These are phyloP conservation scores for Blastomyces percursus DNA, from an alignment of 2,329 filamentous ascomycete genomes.

Conservation along the genomic window DNA sequence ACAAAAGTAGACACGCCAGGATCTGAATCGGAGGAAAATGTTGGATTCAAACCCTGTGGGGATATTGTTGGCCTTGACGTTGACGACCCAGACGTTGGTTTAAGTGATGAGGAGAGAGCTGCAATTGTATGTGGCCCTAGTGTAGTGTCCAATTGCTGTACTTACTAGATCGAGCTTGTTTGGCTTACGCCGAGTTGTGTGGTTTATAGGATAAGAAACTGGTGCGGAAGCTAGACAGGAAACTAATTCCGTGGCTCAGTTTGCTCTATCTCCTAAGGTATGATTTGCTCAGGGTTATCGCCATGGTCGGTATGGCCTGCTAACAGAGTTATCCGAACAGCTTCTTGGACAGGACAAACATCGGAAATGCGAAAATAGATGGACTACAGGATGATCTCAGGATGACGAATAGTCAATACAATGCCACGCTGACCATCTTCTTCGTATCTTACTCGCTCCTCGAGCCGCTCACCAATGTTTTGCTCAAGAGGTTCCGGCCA, in stretches of 20 bases:
- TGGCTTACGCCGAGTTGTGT: background rate
- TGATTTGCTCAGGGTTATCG: background rate
- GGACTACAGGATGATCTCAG: slow-evolving; percentile 19
- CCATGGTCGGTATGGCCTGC: background rate
- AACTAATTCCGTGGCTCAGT: slow-evolving; percentile 38
- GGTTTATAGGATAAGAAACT: slow-evolving; percentile 32
- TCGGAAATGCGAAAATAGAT: slow-evolving; percentile 31
- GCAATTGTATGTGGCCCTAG: slow-evolving; percentile 43
- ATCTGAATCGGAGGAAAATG: background rate
- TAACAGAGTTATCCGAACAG: slow-evolving; percentile 1
- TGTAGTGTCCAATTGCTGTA: background rate
- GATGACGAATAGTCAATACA: slow-evolving; percentile 24
- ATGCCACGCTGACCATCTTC: slow-evolving; percentile 31
- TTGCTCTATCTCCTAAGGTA: slow-evolving; percentile 34
- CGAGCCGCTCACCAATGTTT: slow-evolving; percentile 35
- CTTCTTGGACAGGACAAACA: slow-evolving; percentile 25
- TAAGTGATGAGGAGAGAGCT: slow-evolving; percentile 52
- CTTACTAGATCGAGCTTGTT: background rate
- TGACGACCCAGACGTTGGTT: slow-evolving; percentile 51
- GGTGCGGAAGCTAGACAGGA: slow-evolving; percentile 36
- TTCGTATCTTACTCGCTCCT: slow-evolving; percentile 32
- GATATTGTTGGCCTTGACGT: background rate
- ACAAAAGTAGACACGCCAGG: background rate
- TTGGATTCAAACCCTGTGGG: background rate
- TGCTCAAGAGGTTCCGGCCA: slow-evolving; percentile 39